A percentile compares a stretch with the other conserved stretches of the same genome.
Evolutionary conservation across 73 alveolate genomes (phyloP).

Genomic region (Uronychia setigera): DNA sequence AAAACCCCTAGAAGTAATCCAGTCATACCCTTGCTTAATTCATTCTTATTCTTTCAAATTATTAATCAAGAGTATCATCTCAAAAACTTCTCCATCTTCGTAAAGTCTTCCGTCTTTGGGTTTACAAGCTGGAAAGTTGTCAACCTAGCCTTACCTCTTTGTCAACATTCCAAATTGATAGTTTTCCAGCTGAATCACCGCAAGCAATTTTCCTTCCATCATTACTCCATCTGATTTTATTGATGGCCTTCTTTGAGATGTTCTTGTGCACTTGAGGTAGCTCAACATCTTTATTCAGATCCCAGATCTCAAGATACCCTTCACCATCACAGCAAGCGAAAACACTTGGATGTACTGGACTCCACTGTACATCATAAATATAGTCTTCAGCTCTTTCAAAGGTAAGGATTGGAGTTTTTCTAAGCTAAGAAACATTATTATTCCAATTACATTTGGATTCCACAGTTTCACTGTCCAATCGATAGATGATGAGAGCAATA

Average conservation of each 20-base stretch:
- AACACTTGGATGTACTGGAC: conserved; percentile 86
- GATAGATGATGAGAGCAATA: conserved; percentile 83
- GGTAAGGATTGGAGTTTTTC: conserved; percentile 72
- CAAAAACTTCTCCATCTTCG: too few species aligned
- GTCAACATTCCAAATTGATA: conserved; percentile 53
- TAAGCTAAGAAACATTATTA: background rate
- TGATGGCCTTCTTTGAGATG: conserved; percentile 76
- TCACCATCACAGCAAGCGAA: conserved; percentile 94
- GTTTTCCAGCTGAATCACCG: conserved; percentile 88
- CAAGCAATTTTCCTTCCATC: conserved; percentile 94
- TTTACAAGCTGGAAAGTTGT: too few species aligned
- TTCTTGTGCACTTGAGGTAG: conserved; percentile 75
- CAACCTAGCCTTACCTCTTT: too few species aligned
- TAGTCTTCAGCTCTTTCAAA: conserved; percentile 88
- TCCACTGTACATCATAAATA: conserved; percentile 93
- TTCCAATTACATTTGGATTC: conserved; percentile 70
- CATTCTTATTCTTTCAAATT: too few species aligned
- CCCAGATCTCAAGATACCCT: conserved; percentile 95
- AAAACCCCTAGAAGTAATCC: too few species aligned
- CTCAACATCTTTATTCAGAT: conserved; percentile 87
- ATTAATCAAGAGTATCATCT: too few species aligned
- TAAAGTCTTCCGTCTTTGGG: too few species aligned
- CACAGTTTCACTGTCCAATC: conserved; percentile 96
- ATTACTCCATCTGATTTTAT: conserved; percentile 84
- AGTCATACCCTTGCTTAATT: too few species aligned